phyloP scores from a whole-genome alignment of 2,329 filamentous ascomycete genomes.

The Botrytis paeoniae region DNA sequence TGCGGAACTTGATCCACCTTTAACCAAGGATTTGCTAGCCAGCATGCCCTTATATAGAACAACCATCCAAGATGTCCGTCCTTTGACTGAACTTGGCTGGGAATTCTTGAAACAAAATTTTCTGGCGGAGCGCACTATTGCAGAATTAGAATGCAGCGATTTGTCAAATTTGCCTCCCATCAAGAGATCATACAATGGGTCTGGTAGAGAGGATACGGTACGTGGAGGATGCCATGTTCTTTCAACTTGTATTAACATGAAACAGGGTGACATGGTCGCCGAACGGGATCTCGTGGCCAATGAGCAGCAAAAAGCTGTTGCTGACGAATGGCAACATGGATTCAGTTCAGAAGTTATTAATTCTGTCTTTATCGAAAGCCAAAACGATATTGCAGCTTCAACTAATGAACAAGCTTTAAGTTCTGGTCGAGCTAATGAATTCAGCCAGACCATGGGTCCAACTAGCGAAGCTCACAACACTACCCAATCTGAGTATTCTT shows the following conservation, averaged over 20 bases:
- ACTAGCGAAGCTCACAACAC: neutral
- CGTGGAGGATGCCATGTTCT: neutral
- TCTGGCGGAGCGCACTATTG: neutral
- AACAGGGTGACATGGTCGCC: neutral
- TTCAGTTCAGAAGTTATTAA: neutral
- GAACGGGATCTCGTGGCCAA: neutral
- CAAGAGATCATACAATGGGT: neutral
- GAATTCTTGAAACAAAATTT: neutral
- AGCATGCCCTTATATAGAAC: neutral
- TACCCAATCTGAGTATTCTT: neutral
- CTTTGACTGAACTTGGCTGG: neutral
- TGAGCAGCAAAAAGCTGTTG: neutral
- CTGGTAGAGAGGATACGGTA: neutral
- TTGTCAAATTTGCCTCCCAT: neutral
- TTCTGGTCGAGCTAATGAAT: neutral
- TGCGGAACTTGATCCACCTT: neutral
- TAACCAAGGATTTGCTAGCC: neutral
- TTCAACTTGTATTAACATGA: neutral
- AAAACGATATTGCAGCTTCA: neutral
- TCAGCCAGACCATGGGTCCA: neutral
- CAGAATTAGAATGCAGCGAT: neutral
- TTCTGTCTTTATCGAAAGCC: neutral
- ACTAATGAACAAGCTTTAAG: neutral
- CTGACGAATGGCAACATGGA: neutral
- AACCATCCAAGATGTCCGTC: neutral